phyloP scores from a whole-genome alignment of 768 basidiomycete genomes.

The Termitomyces sp. region DNA sequence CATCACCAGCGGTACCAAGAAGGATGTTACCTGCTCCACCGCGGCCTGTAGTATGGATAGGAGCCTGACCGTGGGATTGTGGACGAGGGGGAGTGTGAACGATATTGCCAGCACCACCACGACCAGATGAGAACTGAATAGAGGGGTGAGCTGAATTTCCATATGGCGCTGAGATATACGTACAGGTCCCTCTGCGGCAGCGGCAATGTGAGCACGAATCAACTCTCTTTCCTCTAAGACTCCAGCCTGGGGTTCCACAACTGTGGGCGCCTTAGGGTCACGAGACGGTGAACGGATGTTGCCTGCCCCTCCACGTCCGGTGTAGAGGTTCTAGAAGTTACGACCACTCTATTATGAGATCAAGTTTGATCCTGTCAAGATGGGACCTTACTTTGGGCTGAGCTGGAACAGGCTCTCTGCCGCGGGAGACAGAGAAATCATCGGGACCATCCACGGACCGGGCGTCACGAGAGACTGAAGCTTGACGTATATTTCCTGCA shows the following conservation, averaged over 20 bases:
- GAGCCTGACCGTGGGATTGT: conserved; percentile 37
- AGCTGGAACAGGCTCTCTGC: conserved; percentile 45
- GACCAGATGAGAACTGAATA: conserved; percentile 49
- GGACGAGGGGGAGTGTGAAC: conserved; percentile 31
- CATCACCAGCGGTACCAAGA: not conserved
- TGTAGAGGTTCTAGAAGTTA: conserved; percentile 35
- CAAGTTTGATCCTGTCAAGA: not conserved
- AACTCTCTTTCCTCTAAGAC: conserved; percentile 30
- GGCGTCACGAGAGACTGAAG: conserved; percentile 40
- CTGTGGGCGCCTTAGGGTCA: conserved; percentile 25
- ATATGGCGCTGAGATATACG: conserved; percentile 12
- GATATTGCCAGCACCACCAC: conserved; percentile 65
- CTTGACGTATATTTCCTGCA: conserved; percentile 54
- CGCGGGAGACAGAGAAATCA: conserved; percentile 51
- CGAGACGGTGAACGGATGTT: conserved; percentile 81
- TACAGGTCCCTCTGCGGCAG: conserved; percentile 28
- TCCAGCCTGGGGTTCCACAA: conserved; percentile 19
- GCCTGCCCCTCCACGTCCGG: conserved; percentile 79
- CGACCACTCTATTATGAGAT: not conserved
- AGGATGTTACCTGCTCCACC: conserved; percentile 60
- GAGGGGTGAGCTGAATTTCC: not conserved
- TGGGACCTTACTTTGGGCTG: conserved; percentile 28
- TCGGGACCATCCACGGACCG: conserved; percentile 42
- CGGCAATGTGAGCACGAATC: conserved; percentile 27
- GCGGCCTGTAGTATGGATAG: conserved; percentile 48